Base-by-base conservation (phyloP, 768 basidiomycete genomes). In the Lactarius indigo region DNA sequence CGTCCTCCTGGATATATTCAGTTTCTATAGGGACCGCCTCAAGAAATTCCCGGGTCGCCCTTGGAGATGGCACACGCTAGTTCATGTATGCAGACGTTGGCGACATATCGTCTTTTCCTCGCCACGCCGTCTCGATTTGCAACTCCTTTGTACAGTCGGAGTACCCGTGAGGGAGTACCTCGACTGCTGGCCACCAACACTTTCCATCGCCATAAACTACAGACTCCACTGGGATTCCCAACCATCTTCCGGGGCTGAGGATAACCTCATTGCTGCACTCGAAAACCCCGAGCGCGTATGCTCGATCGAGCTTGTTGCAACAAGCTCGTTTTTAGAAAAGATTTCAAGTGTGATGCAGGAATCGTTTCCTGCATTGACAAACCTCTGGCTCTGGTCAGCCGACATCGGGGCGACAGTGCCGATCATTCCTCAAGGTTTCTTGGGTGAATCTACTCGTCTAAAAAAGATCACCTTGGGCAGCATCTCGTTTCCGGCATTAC, bases 1-100 rank as follows among this genome's bases (percentile, higher is more conserved):
- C 8, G 26, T 59, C 37, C 61, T 59, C 18, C 33, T 64, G 15
- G 35, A n/a, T 8, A 54, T 66, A n/a, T 60, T 65, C 37, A 10
- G 33, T 26, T 56, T 31, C 59, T 62, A 35, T 12, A 17, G 33
- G 5, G 10, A n/a, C 10, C 2, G 9, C 4, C 37, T 15, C 6
- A 35, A 5, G 18, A 6, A 9, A 18, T 18, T 1, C 18, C 56
- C 13, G 31, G 50, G 15, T 23, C 20, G 7, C 17, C 28, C 8
- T 33, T 30, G 33, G 12, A 33, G 18, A 26, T 63, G 62, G 62
- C n/a, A 18, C 9, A 56, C 20, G 3, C n/a, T 44, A 1, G 30
- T 31, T 3, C 42, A 63, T 17, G 41, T 57, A 2, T 57, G 55
- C 7, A 28, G 39, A 41, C 56, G 31, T 10, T 63, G 55, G 55